Percentiles rank a stretch among this genome's conserved stretches.
These are phyloP conservation scores for Pseudoperonospora humuli DNA, from an alignment of 352 stramenopile species.

Conservation along the genomic window DNA sequence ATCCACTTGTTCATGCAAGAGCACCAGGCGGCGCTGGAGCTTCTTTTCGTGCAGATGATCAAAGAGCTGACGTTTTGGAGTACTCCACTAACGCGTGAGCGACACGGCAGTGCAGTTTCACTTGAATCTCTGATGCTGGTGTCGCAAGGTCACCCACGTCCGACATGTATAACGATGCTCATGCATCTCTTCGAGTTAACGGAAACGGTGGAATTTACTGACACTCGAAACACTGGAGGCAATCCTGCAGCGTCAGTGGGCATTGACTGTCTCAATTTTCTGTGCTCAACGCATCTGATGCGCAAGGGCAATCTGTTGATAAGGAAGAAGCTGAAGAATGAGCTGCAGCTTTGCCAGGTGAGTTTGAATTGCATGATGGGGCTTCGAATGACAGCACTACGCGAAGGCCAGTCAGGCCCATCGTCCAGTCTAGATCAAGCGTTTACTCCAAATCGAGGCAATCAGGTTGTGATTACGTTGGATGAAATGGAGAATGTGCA, in stretches of 20 bases:
- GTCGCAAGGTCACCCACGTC: conserved; percentile 57
- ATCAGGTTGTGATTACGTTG: conserved; percentile 62
- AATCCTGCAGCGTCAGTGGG: conserved; percentile 47
- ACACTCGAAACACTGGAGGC: conserved; percentile 24
- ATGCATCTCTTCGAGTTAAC: conserved; percentile 81
- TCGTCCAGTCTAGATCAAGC: conserved; percentile 31
- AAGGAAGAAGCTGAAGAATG: conserved; percentile 77
- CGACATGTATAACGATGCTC: conserved; percentile 69
- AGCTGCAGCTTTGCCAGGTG: conserved; percentile 57
- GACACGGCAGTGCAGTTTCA: conserved; percentile 39
- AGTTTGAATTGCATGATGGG: conserved; percentile 87
- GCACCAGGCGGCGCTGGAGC: conserved; percentile 52
- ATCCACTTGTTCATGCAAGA: conserved; percentile 82
- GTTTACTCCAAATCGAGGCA: conserved; percentile 53
- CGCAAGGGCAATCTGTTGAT: conserved; percentile 50
- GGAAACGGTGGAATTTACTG: conserved; percentile 78
- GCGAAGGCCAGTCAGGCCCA: conserved; percentile 24
- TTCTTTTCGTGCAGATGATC: conserved; percentile 78
- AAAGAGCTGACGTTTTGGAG: conserved; percentile 82
- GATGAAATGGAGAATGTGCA: conserved; percentile 73
- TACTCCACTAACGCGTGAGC: conserved; percentile 36
- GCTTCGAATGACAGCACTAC: conserved; percentile 57
- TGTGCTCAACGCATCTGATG: conserved; percentile 80
- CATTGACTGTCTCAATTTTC: conserved; percentile 82
- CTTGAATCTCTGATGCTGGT: conserved; percentile 64